A percentile compares a stretch with the other conserved stretches of the same genome.
Conservation (phyloP, 805 yeast species). For the Candida saitoana region DNA sequence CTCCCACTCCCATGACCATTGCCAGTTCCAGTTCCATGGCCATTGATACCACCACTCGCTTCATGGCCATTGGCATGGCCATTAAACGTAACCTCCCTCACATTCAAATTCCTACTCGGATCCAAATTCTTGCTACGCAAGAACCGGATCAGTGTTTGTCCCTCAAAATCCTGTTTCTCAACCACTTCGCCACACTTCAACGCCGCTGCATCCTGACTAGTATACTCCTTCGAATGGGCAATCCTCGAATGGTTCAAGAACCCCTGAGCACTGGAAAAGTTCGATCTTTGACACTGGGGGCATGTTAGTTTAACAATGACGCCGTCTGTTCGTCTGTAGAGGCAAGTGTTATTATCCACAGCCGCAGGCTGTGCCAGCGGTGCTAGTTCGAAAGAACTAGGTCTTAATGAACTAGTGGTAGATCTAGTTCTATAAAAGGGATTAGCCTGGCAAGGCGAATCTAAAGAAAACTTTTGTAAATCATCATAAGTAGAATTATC, state of each 20-base stretch:
- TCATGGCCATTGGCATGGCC: slow-evolving; percentile 27
- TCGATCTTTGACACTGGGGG: slow-evolving; percentile 60
- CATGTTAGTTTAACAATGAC: slow-evolving; percentile 65
- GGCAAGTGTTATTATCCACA: slow-evolving; percentile 28
- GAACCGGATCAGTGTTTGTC: slow-evolving; percentile 33
- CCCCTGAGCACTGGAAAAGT: slow-evolving; percentile 77
- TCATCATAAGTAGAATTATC: not conserved
- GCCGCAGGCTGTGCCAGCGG: not conserved
- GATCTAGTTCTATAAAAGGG: slow-evolving; percentile 44
- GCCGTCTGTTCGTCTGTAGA: slow-evolving; percentile 68
- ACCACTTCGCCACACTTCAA: slow-evolving; percentile 57
- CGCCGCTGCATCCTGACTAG: slow-evolving; percentile 74
- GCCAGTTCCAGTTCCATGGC: slow-evolving; percentile 23
- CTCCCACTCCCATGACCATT: slow-evolving; percentile 20
- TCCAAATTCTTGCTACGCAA: slow-evolving; percentile 35
- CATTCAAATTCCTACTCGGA: slow-evolving; percentile 39
- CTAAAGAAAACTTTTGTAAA: not conserved
- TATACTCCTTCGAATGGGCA: slow-evolving; percentile 67
- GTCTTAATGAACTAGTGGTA: slow-evolving; percentile 52
- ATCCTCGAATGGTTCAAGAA: slow-evolving; percentile 72
- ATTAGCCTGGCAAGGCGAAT: not conserved
- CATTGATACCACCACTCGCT: slow-evolving; percentile 7
- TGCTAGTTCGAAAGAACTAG: slow-evolving; percentile 24
- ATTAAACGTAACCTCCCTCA: slow-evolving; percentile 32
- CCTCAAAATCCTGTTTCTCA: slow-evolving; percentile 58